Conservation (phyloP, 1,284 basidiomycete genomes). For the Puccinia hordei region DNA sequence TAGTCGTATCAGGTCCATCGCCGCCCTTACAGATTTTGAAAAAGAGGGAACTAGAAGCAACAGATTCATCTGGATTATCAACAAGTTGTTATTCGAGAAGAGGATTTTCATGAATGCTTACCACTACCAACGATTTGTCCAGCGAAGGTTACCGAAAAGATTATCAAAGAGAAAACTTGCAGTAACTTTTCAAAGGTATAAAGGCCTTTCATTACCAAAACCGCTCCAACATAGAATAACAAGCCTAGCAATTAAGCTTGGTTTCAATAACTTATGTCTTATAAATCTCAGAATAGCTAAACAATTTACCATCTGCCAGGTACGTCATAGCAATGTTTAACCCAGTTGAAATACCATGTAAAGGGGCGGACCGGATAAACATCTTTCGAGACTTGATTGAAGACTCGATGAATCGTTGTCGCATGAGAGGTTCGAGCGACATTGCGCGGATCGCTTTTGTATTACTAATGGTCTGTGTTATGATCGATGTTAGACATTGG, state of each 20-base stretch:
- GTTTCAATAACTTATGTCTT: not conserved
- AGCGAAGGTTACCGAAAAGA: conserved; percentile 68
- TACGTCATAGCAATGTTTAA: conserved; percentile 44
- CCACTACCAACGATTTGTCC: conserved; percentile 84
- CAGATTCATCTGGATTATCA: conserved; percentile 57
- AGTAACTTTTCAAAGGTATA: conserved; percentile 46
- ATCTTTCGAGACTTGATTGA: conserved; percentile 32
- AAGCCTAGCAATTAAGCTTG: conserved; percentile 18
- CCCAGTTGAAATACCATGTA: conserved; percentile 41
- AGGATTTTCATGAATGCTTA: conserved; percentile 62
- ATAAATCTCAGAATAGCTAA: not conserved
- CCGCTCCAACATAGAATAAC: conserved; percentile 46
- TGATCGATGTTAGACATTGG: conserved; percentile 14
- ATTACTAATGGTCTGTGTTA: conserved; percentile 44
- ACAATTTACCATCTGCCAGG: conserved; percentile 40
- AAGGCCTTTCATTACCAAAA: conserved; percentile 33
- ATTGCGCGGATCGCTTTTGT: conserved; percentile 41
- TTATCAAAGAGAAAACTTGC: conserved; percentile 50
- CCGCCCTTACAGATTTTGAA: conserved; percentile 57
- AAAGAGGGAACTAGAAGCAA: conserved; percentile 57
- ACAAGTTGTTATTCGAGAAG: conserved; percentile 54
- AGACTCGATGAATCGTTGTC: conserved; percentile 25
- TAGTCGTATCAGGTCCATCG: conserved; percentile 57
- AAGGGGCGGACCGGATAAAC: conserved; percentile 43
- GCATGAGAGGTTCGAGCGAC: conserved; percentile 37